A percentile compares a stretch with the other conserved stretches of the same genome.
Evolutionary conservation across 345 rosid genomes (phyloP).

Genomic region (Salix purpurea): DNA sequence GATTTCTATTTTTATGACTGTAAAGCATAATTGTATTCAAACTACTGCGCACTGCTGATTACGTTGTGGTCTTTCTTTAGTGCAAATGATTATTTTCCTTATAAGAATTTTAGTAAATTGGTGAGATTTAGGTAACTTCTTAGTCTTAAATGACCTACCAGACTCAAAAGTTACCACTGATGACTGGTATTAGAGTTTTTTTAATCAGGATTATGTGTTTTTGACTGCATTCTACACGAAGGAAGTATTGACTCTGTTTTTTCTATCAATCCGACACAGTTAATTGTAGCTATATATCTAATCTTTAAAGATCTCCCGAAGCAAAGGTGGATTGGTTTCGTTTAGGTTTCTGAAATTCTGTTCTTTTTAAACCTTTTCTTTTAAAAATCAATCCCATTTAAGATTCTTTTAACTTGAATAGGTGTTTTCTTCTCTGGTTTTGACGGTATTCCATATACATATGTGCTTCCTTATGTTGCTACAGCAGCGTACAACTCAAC

Average conservation of each 20-base stretch:
- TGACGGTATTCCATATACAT: conserved; percentile 62
- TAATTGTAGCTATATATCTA: not conserved
- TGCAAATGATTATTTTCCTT: not conserved
- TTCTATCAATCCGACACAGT: not conserved
- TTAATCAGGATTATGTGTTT: not conserved
- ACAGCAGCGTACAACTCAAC: conserved; percentile 63
- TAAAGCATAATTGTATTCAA: not conserved
- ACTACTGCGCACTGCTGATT: not conserved
- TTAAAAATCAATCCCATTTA: not conserved
- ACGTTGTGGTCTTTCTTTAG: not conserved
- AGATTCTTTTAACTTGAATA: conserved; percentile 46
- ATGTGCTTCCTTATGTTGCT: conserved; percentile 69
- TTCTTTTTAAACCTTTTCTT: not conserved
- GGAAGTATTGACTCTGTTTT: not conserved
- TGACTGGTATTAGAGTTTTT: not conserved
- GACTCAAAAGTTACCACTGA: not conserved
- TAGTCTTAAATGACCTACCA: not conserved
- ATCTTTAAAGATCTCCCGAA: not conserved
- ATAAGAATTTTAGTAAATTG: not conserved
- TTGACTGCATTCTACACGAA: not conserved
- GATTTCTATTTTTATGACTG: not conserved
- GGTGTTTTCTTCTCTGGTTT: conserved; percentile 69
- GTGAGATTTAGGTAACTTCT: not conserved
- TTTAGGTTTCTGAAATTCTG: conserved; percentile 15
- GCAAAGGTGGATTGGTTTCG: not conserved